These are phyloP conservation scores for Boletus tylopilopsis DNA, from an alignment of 768 basidiomycete species.

Conservation along the genomic window DNA sequence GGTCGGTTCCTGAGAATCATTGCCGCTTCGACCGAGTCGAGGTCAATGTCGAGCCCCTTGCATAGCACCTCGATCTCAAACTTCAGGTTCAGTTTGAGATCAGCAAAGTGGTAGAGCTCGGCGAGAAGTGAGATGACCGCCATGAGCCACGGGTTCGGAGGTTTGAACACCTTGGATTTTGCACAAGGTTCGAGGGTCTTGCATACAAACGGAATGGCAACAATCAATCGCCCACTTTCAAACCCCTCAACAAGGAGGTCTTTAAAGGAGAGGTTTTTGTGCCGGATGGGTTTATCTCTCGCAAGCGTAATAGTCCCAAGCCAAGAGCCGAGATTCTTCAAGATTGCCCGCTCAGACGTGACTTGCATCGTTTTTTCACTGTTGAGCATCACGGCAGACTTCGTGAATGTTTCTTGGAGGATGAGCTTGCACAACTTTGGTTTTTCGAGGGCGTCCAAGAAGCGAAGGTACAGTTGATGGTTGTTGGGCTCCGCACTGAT, in stretches of 20 bases:
- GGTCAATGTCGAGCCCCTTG: slow-evolving; percentile 83
- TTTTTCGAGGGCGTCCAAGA: slow-evolving; percentile 79
- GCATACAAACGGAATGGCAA: slow-evolving; percentile 98
- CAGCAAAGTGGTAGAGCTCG: slow-evolving; percentile 96
- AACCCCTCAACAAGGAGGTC: slow-evolving; percentile 96
- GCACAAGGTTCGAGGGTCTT: slow-evolving; percentile 90
- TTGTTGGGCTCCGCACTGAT: slow-evolving; percentile 97
- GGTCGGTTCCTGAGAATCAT: slow-evolving; percentile 78
- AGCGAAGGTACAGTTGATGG: slow-evolving; percentile 90
- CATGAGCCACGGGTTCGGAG: slow-evolving; percentile 99
- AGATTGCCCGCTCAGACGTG: slow-evolving; percentile 74
- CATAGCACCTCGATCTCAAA: slow-evolving; percentile 98
- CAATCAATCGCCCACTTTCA: slow-evolving; percentile 84
- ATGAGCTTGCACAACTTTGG: slow-evolving; percentile 68
- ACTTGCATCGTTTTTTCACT: slow-evolving; percentile 87
- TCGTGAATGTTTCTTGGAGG: slow-evolving; percentile 90
- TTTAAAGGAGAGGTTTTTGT: slow-evolving; percentile 94
- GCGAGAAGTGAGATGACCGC: slow-evolving; percentile 87
- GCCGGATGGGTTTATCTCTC: slow-evolving; percentile 86
- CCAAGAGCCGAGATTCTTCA: slow-evolving; percentile 97
- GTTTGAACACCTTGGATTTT: slow-evolving; percentile 88
- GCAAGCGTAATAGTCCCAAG: slow-evolving; percentile 91
- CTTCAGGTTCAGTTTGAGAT: slow-evolving; percentile 93
- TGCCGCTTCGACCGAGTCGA: slow-evolving; percentile 81
- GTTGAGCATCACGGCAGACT: slow-evolving; percentile 83